phyloP scores from a whole-genome alignment of 148 eudicot species.

The Talinum fruticosum region DNA sequence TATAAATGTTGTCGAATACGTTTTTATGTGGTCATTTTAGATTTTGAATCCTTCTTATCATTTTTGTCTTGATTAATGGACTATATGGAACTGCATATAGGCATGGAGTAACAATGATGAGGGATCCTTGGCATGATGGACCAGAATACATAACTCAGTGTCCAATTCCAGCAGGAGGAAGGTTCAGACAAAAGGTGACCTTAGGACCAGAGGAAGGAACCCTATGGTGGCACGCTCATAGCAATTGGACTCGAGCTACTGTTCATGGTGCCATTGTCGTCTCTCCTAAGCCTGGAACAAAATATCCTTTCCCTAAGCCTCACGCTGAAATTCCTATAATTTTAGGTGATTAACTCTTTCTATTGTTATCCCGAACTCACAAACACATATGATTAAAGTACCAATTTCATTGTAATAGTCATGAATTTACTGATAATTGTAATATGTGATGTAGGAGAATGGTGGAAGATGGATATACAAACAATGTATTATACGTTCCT shows the following conservation, averaged over 20 bases:
- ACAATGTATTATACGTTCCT: conserved; percentile 25
- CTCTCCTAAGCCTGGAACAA: conserved; percentile 30
- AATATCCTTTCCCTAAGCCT: conserved; percentile 45
- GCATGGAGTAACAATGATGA: conserved; percentile 59
- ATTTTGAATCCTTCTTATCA: too few species aligned
- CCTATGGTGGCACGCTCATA: conserved; percentile 67
- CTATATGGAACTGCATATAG: conserved; percentile 17
- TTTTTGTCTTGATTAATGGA: too few species aligned
- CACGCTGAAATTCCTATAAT: conserved; percentile 40
- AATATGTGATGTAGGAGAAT: conserved; percentile 33
- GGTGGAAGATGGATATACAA: conserved; percentile 42
- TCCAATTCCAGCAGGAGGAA: conserved; percentile 39
- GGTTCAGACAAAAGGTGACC: conserved; percentile 36
- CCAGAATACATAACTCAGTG: conserved; percentile 57
- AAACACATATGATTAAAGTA: too few species aligned
- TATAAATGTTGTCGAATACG: too few species aligned
- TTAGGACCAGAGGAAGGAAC: conserved; percentile 47
- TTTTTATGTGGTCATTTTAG: too few species aligned
- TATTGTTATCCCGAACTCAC: not conserved
- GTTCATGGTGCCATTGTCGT: conserved; percentile 39
- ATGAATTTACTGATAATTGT: too few species aligned
- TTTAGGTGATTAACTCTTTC: conserved; percentile 31
- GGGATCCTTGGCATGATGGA: conserved; percentile 62
- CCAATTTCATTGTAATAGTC: too few species aligned
- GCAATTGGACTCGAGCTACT: conserved; percentile 51